These are phyloP conservation scores for Lippia alba DNA, from an alignment of 305 asterid genomes.

Conservation along the genomic window DNA sequence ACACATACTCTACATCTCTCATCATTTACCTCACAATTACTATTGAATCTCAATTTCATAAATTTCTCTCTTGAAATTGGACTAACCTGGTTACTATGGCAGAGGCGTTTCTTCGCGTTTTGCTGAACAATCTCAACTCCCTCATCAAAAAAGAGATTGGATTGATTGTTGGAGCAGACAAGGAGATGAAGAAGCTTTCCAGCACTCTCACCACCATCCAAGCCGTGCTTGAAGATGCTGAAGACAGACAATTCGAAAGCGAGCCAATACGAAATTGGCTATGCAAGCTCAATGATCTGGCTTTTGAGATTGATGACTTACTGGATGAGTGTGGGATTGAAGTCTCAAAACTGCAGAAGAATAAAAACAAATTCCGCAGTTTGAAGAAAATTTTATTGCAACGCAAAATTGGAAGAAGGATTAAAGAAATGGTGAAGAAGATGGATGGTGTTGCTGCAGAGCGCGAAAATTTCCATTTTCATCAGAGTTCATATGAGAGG, in stretches of 20 bases:
- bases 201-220: conserved; percentile 35
- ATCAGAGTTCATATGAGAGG: neutral
- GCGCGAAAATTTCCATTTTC: neutral
- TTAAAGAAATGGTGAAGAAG: neutral
- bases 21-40: neutral
- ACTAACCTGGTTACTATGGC: conserved; percentile 19
- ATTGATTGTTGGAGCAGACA: conserved; percentile 12
- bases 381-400: neutral
- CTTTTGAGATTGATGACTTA: neutral
- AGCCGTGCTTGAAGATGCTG: conserved; percentile 30
- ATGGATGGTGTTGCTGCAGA: neutral
- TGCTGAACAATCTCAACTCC: conserved; percentile 22
- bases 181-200: conserved; percentile 26
- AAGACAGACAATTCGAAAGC: conserved; percentile 18
- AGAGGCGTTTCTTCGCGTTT: conserved; percentile 13
- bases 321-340: conserved; percentile 4
- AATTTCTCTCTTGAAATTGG: neutral
- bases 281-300: neutral
- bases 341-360: neutral
- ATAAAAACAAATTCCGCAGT: neutral
- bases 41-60: neutral
- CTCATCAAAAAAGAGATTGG: conserved; percentile 26
- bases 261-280: neutral
- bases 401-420: neutral
- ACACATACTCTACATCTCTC: too few relatives aligned